Base-by-base conservation (phyloP, 139 green algal species). In the Prasinococcaceae sp. region DNA sequence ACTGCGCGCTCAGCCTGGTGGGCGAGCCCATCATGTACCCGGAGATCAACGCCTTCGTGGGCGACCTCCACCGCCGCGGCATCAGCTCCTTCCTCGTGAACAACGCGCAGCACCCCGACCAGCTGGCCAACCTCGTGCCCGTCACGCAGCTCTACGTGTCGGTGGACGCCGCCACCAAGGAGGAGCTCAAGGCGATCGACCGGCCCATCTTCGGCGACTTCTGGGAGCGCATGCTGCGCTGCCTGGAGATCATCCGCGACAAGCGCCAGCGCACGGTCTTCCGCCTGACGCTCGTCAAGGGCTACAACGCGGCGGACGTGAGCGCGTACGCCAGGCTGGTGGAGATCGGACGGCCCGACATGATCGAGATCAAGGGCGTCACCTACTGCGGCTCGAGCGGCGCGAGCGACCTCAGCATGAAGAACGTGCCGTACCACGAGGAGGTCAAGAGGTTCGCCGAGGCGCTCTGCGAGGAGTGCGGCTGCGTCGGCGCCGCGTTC, bases 11-110 rank as follows among this genome's bases (percentile, higher is more conserved):
- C 38, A 80, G 65, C 1, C 58, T 90, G 49, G 80, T 92, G 27
- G 81, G 81, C 2, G 81, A 92, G 72, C 81, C 81, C 30, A 92
- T 92, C 65, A 92, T 92, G 81, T 92, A 92, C 53, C 81, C 81
- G 19, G 54, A 83, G 50, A 86, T 92, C 65, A 88, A 84, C 40
- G 68, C 59, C 6, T 67, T 92, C 33, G 59, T 87, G 16, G 39
- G 29, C 14, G 45, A 70, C 49, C 74, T 92, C 30, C 81, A 92
- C 53, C 26, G 6, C 1, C 60, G 70, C n/a, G 39, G 60, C 46
- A 84, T 92, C 54, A 83, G 72, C 29, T 82, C 78, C 20, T 92
- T 92, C 61, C 62, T 92, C n/a, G 81, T 88, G 46, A 84, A 77
- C 52, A 92, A 84, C 20, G 77, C 73, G 4, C 68, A 73, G 55